These are phyloP conservation scores for Bipolaris oryzae DNA, from an alignment of 2,329 filamentous ascomycete species.

Conservation along the genomic window DNA sequence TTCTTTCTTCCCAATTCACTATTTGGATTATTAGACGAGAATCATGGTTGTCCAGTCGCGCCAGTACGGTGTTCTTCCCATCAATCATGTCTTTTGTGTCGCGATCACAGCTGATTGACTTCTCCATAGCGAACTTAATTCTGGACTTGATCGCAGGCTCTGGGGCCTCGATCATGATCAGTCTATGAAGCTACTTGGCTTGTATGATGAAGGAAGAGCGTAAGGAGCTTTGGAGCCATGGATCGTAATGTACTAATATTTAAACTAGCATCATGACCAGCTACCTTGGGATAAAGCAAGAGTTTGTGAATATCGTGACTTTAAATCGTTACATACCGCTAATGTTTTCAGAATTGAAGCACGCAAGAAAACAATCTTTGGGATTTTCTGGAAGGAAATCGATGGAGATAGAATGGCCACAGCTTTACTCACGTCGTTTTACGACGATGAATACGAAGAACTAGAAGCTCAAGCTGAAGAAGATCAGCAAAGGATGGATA, in stretches of 20 bases:
- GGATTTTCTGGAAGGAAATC: not conserved
- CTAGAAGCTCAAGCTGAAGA: not conserved
- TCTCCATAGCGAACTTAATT: not conserved
- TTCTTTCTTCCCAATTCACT: not conserved
- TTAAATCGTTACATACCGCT: not conserved
- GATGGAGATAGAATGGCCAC: not conserved
- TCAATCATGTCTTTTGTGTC: too few species aligned
- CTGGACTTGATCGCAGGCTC: not conserved
- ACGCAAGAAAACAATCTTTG: not conserved
- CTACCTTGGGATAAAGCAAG: not conserved
- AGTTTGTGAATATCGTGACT: not conserved
- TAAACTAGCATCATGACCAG: not conserved
- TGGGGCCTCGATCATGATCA: conserved; percentile 4
- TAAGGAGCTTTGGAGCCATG: not conserved
- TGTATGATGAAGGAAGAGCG: conserved; percentile 8
- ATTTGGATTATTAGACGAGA: not conserved
- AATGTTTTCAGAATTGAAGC: not conserved
- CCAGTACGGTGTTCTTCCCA: not conserved
- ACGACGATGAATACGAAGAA: not conserved
- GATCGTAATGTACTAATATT: not conserved
- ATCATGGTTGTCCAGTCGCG: not conserved
- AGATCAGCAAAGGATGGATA: not conserved
- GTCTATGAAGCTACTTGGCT: not conserved
- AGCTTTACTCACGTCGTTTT: not conserved
- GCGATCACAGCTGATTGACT: not conserved